Evolutionary conservation across 257 asterid species (phyloP), one percentile per base, ranked within the genome.

Genomic region (Solanum virginianum): DNA sequence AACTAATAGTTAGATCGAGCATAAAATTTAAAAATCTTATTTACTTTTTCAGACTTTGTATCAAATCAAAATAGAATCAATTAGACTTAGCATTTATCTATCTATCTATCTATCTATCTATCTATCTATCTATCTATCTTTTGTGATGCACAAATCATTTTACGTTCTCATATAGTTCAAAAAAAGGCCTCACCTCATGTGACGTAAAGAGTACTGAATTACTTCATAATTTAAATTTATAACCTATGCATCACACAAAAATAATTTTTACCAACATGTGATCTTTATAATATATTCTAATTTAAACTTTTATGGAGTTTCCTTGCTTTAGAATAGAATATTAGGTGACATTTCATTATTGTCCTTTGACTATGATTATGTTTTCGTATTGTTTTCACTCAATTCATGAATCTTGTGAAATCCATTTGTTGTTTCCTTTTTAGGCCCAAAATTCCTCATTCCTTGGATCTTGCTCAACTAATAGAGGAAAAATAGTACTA

Each of bases 391-490:
- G 63, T 41, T 60, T 29, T 75, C 66, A 74, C 74, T 49, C 36
- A 62, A 26, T 74, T 59, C 12, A 68, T 22, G 36, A 39, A 24
- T n/a, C 0, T 6, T n/a, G 47, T n/a, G 77, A 39, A 6, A 86
- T 55, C 22, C 47, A 84, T 51, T 29, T 39, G 80, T 51, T 84
- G 62, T 68, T 70, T 10, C n/a, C 69, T 16, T 17, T 81, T 41
- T 15, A 7, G 72, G 89, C 79, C 85, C 81, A 84, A 87, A 87
- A 47, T 81, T 62, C 86, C 80, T 83, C 49, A 43, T 72, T 72
- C 77, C 11, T 29, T 17, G 66, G 56, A 69, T 79, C 51, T 51
- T 65, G 7, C 74, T 66, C 69, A 66, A 18, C 29, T 54, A 86
- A 45, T 13, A n/a, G 22, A 81, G 65, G 65, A 8, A 9, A 36